phyloP scores from a whole-genome alignment of 2,329 filamentous ascomycete genomes.

The Botrytis squamosa region DNA sequence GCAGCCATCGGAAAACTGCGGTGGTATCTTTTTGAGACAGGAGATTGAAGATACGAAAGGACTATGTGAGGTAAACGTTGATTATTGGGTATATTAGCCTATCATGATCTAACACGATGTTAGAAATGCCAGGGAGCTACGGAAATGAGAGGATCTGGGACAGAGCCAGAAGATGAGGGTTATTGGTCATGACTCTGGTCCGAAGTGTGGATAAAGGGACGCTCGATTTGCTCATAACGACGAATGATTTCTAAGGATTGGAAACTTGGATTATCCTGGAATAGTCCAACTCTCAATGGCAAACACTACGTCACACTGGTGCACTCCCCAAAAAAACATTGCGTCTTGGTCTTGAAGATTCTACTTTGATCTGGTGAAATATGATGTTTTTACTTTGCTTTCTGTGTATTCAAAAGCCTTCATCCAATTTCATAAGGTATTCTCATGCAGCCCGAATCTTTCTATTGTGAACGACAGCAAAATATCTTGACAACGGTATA shows the following conservation, averaged over 20 bases:
- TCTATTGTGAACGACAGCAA: background rate
- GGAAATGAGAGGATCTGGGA: conserved; percentile 16
- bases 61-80: conserved; percentile 24
- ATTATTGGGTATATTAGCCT: no score
- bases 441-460: background rate
- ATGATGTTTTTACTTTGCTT: background rate
- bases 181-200: conserved; percentile 27
- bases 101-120: conserved; percentile 10
- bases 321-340: background rate
- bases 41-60: conserved; percentile 30
- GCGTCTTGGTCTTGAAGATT: background rate
- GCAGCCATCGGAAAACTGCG: conserved; percentile 27
- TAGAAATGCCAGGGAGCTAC: conserved; percentile 29
- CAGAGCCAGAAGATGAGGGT: conserved; percentile 29
- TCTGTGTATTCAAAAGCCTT: background rate
- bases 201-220: background rate
- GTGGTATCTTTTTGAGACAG: conserved; percentile 32
- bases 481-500: background rate
- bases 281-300: background rate
- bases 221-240: background rate
- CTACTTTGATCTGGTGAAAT: background rate
- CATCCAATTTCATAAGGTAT: background rate
- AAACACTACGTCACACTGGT: background rate
- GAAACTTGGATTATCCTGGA: background rate
- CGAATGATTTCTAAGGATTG: background rate